These are phyloP conservation scores for Pythium pyrilobum DNA, from an alignment of 352 stramenopile species.

Conservation along the genomic window DNA sequence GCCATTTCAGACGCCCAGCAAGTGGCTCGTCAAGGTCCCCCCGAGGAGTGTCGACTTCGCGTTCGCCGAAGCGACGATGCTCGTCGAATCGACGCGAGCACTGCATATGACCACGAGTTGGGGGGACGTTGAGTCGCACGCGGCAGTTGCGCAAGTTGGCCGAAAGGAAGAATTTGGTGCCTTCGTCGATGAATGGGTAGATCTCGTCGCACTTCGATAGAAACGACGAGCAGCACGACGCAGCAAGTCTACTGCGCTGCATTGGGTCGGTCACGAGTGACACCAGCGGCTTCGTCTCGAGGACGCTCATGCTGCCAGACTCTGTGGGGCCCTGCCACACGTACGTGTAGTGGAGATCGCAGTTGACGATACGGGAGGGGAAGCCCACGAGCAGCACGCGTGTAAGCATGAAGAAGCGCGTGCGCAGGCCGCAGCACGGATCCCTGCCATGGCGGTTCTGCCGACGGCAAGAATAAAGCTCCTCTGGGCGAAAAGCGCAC, in stretches of 20 bases:
- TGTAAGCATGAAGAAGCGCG: constrained; percentile 11
- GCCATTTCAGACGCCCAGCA: too few species aligned
- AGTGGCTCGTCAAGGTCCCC: too few species aligned
- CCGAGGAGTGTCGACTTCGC: too few species aligned
- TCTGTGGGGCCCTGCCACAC: neutral
- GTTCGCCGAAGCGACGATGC: too few species aligned
- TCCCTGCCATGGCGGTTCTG: neutral
- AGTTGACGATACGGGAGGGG: constrained; percentile 1
- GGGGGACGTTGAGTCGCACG: neutral
- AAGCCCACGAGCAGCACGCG: constrained; percentile 8
- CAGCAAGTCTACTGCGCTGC: neutral
- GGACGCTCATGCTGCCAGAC: neutral
- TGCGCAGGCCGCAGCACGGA: neutral
- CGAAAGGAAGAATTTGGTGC: constrained; percentile 4
- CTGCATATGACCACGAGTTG: too few species aligned
- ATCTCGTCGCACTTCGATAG: constrained; percentile 3
- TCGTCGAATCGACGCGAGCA: too few species aligned
- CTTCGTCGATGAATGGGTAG: neutral
- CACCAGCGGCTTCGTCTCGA: constrained; percentile 1
- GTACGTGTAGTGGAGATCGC: constrained; percentile 12
- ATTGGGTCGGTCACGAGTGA: constrained; percentile 1
- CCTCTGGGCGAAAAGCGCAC: too few species aligned
- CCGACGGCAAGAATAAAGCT: too few species aligned
- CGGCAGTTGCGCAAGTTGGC: constrained; percentile 1
- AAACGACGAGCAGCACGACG: constrained; percentile 7